Evolutionary conservation across 2,329 filamentous ascomycete species (phyloP), one percentile per base, ranked within the genome.

Genomic region (Herpotrichia juniperi): DNA sequence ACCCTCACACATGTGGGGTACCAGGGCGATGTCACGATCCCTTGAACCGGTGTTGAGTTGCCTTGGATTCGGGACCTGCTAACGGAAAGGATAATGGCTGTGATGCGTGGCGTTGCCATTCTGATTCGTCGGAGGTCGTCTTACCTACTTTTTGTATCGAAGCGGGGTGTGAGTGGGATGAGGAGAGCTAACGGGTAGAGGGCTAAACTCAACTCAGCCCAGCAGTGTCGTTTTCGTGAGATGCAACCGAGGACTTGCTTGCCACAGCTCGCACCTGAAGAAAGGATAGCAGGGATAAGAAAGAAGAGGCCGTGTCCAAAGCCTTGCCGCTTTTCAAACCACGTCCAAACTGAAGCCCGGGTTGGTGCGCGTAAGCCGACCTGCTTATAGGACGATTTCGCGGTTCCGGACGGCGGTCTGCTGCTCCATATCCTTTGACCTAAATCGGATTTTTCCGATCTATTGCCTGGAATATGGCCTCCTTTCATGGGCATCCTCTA

Each of bases 191-290:
- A 30, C 19, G 40, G 42, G 2, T 56, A 59, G 60, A 53, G 55
- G 61, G 60, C 67, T 68, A 71, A 69, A 62, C 54, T 58, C 59
- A 51, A 60, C 46, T 40, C 46, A 45, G 44, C 39, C 10, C 44
- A 45, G 44, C 44, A 45, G 44, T 37, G 35, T 46, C 28, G 40
- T 48, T 51, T 21, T 54, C 40, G 22, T 30, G 37, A 22, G 39
- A 30, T 37, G 44, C 42, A 58, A 39, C 48, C 53, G 34, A 53
- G n/a, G 39, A 22, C 25, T 26, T 10, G 48, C 45, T 59, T 51
- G 54, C 58, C 58, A 63, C 57, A 53, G 6, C 34, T 54, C 44
- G 40, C 40, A 54, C 46, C 35, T 51, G 28, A 35, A 17, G 40
- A 30, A 45, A 50, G 37, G 24, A 46, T 31, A 45, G 47, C 53